Evolutionary conservation across 2,329 filamentous ascomycete species (phyloP).

Genomic region (Claviceps spartinae): DNA sequence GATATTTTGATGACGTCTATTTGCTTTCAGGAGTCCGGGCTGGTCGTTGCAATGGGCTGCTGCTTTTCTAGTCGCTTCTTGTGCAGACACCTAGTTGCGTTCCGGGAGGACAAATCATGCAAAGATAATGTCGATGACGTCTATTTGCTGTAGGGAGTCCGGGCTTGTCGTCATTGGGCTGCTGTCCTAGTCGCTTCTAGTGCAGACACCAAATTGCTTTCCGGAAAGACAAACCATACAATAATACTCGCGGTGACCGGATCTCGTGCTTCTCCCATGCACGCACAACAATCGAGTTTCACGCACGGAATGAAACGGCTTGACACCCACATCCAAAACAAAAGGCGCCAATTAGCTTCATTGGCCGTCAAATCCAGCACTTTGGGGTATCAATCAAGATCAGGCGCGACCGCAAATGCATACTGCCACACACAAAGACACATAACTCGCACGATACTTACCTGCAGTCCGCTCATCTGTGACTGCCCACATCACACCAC

Average conservation of each 20-base stretch:
- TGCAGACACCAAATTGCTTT: not conserved
- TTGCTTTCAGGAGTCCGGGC: no score
- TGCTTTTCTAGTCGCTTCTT: no score
- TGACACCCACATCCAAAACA: not conserved
- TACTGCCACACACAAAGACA: not conserved
- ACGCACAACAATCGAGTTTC: not conserved
- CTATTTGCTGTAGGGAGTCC: no score
- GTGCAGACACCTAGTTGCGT: no score
- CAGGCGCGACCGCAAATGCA: not conserved
- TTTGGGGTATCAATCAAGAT: not conserved
- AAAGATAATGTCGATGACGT: no score
- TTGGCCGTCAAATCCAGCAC: not conserved
- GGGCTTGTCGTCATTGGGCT: not conserved
- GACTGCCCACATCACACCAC: not conserved
- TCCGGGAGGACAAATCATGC: no score
- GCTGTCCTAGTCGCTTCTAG: not conserved
- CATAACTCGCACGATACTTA: not conserved
- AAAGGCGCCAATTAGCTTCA: not conserved
- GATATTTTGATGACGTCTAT: no score
- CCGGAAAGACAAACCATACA: not conserved
- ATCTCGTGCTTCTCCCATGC: not conserved
- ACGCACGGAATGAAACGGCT: not conserved
- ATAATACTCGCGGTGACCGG: not conserved
- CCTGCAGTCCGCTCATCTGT: not conserved
- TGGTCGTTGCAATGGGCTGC: no score